Conservation (phyloP, 2,329 filamentous ascomycete species). For the Aspergillus flavus region DNA sequence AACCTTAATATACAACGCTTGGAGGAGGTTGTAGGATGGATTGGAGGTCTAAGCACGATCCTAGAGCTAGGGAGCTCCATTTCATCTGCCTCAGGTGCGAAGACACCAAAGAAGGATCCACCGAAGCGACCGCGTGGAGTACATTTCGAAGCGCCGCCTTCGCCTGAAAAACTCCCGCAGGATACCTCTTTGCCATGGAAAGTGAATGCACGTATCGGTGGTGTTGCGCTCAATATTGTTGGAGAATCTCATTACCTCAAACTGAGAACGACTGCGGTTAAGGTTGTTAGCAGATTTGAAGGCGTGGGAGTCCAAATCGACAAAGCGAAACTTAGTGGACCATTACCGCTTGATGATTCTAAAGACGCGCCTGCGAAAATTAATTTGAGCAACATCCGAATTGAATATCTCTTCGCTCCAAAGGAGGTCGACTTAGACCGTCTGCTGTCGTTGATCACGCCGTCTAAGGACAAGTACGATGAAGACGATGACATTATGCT, state of each 20-base stretch:
- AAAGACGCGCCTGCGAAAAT: constrained; percentile 60
- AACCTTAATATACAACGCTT: constrained; percentile 76
- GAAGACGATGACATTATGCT: constrained; percentile 92
- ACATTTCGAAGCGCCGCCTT: constrained; percentile 57
- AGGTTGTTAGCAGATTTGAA: constrained; percentile 73
- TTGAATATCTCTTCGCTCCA: constrained; percentile 74
- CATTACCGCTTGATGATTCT: constrained; percentile 57
- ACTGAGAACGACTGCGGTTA: constrained; percentile 78
- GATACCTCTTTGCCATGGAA: constrained; percentile 53
- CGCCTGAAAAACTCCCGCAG: constrained; percentile 25
- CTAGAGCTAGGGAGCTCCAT: constrained; percentile 86
- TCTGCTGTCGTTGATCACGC: constrained; percentile 82
- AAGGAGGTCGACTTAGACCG: constrained; percentile 79
- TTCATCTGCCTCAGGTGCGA: constrained; percentile 66
- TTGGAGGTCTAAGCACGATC: constrained; percentile 89
- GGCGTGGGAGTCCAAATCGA: constrained; percentile 74
- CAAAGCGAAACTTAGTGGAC: constrained; percentile 73
- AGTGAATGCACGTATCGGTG: constrained; percentile 74
- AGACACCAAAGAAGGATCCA: constrained; percentile 35
- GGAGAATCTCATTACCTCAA: constrained; percentile 75
- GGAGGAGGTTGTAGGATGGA: constrained; percentile 84
- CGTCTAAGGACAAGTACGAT: constrained; percentile 87
- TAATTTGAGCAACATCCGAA: constrained; percentile 65
- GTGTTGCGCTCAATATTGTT: constrained; percentile 73
- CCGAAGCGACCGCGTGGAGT: constrained; percentile 52